These are phyloP conservation scores for Basidiobolus meristosporus DNA, from an alignment of 371 early-diverging fungal genomes.

Conservation along the genomic window DNA sequence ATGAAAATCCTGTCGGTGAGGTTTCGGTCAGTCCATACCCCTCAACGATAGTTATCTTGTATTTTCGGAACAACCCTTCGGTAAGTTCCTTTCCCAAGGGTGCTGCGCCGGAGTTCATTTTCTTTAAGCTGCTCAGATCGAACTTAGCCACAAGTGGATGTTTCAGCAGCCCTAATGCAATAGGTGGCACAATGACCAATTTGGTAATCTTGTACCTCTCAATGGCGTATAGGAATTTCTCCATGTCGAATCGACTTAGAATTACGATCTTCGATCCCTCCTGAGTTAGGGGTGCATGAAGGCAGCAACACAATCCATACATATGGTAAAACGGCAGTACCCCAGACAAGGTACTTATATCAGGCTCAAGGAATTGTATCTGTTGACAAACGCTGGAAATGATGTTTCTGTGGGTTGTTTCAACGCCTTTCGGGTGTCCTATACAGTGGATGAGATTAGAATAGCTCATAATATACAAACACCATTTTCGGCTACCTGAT, in stretches of 20 bases:
- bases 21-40: slow-evolving; percentile 7
- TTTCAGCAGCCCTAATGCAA: slow-evolving; percentile 33
- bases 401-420: slow-evolving; percentile 63
- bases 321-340: slow-evolving; percentile 69
- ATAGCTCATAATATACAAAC: slow-evolving; percentile 8
- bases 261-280: slow-evolving; percentile 15
- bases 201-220: slow-evolving; percentile 44
- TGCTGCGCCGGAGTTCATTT: slow-evolving; percentile 59
- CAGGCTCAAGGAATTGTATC: neutral
- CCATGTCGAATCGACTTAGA: slow-evolving; percentile 36
- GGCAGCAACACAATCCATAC: slow-evolving; percentile 33
- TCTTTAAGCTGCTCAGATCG: slow-evolving; percentile 36
- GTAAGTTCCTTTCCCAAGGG: slow-evolving; percentile 36
- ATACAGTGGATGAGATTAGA: neutral
- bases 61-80: neutral
- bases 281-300: slow-evolving; percentile 8
- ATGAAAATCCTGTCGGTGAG: slow-evolving; percentile 2
- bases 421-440: slow-evolving; percentile 47
- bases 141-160: slow-evolving; percentile 41
- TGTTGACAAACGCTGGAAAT: slow-evolving; percentile 44
- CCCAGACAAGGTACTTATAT: slow-evolving; percentile 4
- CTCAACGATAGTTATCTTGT: slow-evolving; percentile 2
- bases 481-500: slow-evolving; percentile 19
- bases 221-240: slow-evolving; percentile 26
- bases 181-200: slow-evolving; percentile 61